phyloP scores from a whole-genome alignment of 306 rosid genomes.

The Sicyos baderoa region DNA sequence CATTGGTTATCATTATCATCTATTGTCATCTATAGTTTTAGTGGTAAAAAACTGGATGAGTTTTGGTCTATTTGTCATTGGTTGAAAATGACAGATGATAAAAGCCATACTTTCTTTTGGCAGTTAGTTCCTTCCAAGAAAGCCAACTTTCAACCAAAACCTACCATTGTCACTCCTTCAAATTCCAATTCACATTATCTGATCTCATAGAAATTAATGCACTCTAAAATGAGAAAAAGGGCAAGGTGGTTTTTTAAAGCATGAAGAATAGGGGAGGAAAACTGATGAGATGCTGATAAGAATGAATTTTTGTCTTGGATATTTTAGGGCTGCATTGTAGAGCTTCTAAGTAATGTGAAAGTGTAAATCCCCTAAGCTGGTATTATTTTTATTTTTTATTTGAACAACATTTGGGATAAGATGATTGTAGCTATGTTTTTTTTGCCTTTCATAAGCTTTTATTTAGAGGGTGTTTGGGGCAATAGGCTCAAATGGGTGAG shows the following conservation, averaged over 20 bases:
- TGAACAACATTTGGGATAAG: too few species aligned
- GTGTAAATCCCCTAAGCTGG: too few species aligned
- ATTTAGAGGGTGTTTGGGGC: too few species aligned
- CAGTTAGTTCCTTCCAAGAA: conserved; percentile 8
- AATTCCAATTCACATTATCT: background rate
- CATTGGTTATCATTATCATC: conserved; percentile 2
- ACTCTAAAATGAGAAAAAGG: background rate
- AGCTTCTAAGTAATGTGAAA: too few species aligned
- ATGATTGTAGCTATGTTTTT: too few species aligned
- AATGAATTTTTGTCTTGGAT: background rate
- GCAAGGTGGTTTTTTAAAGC: too few species aligned
- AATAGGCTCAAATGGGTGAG: too few species aligned
- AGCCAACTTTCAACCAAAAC: background rate
- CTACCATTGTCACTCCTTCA: conserved; percentile 5
- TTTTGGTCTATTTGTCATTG: conserved; percentile 2
- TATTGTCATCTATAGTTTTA: too few species aligned
- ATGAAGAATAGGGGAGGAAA: background rate
- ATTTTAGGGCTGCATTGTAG: too few species aligned
- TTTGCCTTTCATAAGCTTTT: too few species aligned
- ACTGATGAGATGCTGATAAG: background rate
- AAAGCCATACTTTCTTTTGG: conserved; percentile 10
- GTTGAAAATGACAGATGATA: conserved; percentile 4
- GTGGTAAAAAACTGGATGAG: conserved; percentile 7
- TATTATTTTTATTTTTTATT: too few species aligned
- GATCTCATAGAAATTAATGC: background rate